Evolutionary conservation across 2,329 filamentous ascomycete genomes (phyloP).

Genomic region (Pestalotiopsis sp.): DNA sequence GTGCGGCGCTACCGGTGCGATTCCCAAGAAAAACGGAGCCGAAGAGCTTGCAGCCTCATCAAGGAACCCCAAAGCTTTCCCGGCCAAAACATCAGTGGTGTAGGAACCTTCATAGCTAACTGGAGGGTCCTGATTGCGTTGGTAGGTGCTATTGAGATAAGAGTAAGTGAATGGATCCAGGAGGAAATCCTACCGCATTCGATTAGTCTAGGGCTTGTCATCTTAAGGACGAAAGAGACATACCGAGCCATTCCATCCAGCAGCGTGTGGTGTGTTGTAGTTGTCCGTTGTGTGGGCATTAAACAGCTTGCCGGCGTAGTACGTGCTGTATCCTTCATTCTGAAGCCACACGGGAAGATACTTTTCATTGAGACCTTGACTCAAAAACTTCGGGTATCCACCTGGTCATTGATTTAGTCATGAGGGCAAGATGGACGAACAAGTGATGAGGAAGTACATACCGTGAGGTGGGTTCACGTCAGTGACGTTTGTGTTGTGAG

Average conservation of each 20-base stretch:
- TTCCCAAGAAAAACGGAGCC: slow-evolving; percentile 60
- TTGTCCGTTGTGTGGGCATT: slow-evolving; percentile 48
- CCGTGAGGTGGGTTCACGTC: slow-evolving; percentile 52
- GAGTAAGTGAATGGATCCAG: slow-evolving; percentile 65
- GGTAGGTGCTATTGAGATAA: slow-evolving; percentile 63
- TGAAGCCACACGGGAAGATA: slow-evolving; percentile 62
- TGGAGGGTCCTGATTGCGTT: slow-evolving; percentile 56
- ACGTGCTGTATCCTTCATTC: slow-evolving; percentile 57
- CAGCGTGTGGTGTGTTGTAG: slow-evolving; percentile 45
- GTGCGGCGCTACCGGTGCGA: slow-evolving; percentile 64
- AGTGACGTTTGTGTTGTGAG: slow-evolving; percentile 68
- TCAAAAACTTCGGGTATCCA: slow-evolving; percentile 56
- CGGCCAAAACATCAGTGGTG: slow-evolving; percentile 52
- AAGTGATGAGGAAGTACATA: slow-evolving; percentile 20
- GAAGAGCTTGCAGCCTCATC: slow-evolving; percentile 28
- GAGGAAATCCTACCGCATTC: slow-evolving; percentile 38
- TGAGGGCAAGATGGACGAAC: too few relatives aligned
- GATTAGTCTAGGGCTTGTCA: too few relatives aligned
- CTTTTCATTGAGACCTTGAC: slow-evolving; percentile 54
- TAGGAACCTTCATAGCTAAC: slow-evolving; percentile 58
- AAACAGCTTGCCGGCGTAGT: slow-evolving; percentile 61
- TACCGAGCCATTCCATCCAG: slow-evolving; percentile 38
- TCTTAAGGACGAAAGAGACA: too few relatives aligned
- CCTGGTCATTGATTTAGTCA: neutral
- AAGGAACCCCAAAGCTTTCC: slow-evolving; percentile 42